Evolutionary conservation across 179 eudicot species (phyloP).

Genomic region (Beta macrorhiza): DNA sequence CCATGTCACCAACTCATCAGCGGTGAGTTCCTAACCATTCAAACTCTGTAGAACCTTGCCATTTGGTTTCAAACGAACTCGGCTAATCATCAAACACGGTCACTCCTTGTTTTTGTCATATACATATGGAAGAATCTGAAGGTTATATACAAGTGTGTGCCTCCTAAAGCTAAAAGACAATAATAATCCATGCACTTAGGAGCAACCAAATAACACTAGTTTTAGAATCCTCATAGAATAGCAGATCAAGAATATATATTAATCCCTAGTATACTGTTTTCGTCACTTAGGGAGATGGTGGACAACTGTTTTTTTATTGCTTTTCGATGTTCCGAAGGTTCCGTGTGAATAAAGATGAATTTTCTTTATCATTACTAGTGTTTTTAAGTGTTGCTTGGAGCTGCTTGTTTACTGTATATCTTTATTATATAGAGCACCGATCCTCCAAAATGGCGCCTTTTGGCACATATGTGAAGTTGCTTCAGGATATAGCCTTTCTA

Average conservation of each 20-base stretch:
- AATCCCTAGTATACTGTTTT: neutral
- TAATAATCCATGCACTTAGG: neutral
- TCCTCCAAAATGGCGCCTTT: neutral
- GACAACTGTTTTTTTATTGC: neutral
- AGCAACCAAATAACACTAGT: neutral
- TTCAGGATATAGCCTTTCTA: neutral
- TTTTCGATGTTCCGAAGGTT: neutral
- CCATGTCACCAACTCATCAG: slow-evolving; percentile 96
- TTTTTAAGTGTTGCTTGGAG: neutral
- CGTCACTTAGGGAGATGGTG: neutral
- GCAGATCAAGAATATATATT: too few relatives aligned
- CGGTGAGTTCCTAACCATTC: slow-evolving; percentile 40
- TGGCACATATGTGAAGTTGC: neutral
- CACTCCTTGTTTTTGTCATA: neutral
- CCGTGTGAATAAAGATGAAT: neutral
- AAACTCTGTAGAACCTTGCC: neutral
- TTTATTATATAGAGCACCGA: neutral
- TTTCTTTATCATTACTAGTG: neutral
- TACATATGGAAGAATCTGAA: neutral
- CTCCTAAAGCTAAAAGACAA: neutral
- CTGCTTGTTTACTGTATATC: neutral
- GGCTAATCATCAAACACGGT: neutral
- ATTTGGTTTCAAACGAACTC: neutral
- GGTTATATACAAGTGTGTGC: neutral
- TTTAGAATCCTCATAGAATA: neutral